Evolutionary conservation across 495 filamentous ascomycete species (phyloP), one percentile per base, ranked within the genome.

Genomic region (Hapsidospora chrysogenum): DNA sequence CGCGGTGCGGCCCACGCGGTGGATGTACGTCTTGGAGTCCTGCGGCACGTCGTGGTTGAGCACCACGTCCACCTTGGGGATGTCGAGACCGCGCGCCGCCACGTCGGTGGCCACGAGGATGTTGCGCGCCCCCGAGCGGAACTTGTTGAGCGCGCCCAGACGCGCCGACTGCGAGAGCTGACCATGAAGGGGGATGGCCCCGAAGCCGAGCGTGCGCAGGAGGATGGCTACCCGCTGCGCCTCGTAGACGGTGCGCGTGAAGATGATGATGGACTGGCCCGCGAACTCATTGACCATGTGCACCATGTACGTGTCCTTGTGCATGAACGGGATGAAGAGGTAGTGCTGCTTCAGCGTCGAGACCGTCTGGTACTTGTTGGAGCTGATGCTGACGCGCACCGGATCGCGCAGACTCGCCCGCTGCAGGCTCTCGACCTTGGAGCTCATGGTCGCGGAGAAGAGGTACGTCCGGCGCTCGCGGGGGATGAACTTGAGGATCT

Each of bases 31-130:
- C 54, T 94, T 89, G 47, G 73, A 78, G 40, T 87, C 82, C 10
- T 63, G 62, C 0, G 83, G 81, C 6, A 93, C 58, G 48, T 95
- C 87, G 40, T 73, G 80, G 52, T 95, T 94, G 35, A 97, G 45
- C 3, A 97, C 85, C 0, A 85, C 56, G 41, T 94, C 86, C 3
- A 97, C 89, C 30, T 72, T 74, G 15, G 87, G 85, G 39, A 96
- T 92, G 70, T 97, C 89, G 6, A 97, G 66, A 62, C 89, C 89
- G 46, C 89, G 72, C 7, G 89, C 84, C 3, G 92, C 89, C 17
- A 96, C 85, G 49, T 96, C 89, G 0, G 87, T 96, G 1, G 86
- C 86, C n/a, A 95, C 79, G 10, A 96, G 70, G 38, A 97, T 86
- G 38, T 86, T 70, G 8, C 85, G 64, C 32, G 60, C 68, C 9